Evolutionary conservation across 768 basidiomycete species (phyloP), one percentile per base, ranked within the genome.

Genomic region (Suillus ampliporus): DNA sequence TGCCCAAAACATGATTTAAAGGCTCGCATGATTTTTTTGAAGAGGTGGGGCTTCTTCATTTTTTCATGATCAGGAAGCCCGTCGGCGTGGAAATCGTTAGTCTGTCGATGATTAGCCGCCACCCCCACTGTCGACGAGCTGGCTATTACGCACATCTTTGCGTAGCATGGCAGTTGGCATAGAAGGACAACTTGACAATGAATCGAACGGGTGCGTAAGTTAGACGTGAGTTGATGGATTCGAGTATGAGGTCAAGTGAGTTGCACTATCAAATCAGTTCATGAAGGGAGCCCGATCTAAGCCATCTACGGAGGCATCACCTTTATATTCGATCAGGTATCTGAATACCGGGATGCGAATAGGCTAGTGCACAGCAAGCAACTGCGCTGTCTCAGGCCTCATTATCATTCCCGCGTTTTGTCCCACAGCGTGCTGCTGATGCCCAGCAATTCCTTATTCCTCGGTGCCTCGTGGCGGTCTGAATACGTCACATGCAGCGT

Each of bases 1-100:
- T 66, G 58, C 9, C 68, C 64, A 44, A 69, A 65, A 54, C 70
- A 74, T 44, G 70, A 67, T 60, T 66, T 74, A 44, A 74, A 48
- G 3, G 52, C 57, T 56, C 54, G 52, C 28, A 57, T 60, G 13
- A 64, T 57, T 63, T 37, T 64, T 13, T 53, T 61, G 17, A 60
- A 13, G 15, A 34, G 57, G 17, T 41, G 64, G 34, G 63, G 53
- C 11, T 64, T 65, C 52, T 68, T 54, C 11, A 28, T 68, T 46
- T 64, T 56, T 40, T 7, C 38, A 28, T 26, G 54, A 26, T 56
- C 37, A 13, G 14, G 9, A 26, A 13, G 15, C n/a, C n/a, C n/a
- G 23, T 17, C 23, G 46, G 64, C 60, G 19, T 56, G 35, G 41
- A 37, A 37, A 43, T 62, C 46, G 34, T 48, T 54, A 17, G 28